A percentile compares a stretch with the other conserved stretches of the same genome.
phyloP scores from a whole-genome alignment of 2,329 filamentous ascomycete species.

The Verticillium klebahnii region DNA sequence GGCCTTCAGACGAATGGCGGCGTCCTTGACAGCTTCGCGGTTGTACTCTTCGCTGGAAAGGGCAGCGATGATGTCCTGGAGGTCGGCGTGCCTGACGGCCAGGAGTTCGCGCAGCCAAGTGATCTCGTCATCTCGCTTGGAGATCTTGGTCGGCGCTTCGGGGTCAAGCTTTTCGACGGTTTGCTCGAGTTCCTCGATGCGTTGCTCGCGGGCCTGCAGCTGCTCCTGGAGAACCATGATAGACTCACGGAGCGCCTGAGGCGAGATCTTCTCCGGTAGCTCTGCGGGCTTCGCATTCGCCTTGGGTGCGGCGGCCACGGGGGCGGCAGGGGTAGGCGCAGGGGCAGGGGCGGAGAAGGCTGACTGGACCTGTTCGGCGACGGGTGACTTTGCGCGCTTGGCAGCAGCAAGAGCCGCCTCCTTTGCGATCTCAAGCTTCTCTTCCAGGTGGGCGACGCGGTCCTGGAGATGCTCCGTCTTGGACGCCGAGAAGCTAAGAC shows the following conservation, averaged over 20 bases:
- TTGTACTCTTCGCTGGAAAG: conserved; percentile 74
- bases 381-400: conserved; percentile 62
- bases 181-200: conserved; percentile 82
- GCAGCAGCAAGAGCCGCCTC: conserved; percentile 81
- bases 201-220: conserved; percentile 85
- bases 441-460: conserved; percentile 77
- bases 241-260: conserved; percentile 90
- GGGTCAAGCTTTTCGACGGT: conserved; percentile 65
- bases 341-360: conserved; percentile 24
- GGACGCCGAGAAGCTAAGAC: conserved; percentile 74
- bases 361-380: conserved; percentile 27
- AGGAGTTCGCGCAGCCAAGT: conserved; percentile 91
- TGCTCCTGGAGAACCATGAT: conserved; percentile 97
- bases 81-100: conserved; percentile 81
- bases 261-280: conserved; percentile 81
- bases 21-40: conserved; percentile 75
- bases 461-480: conserved; percentile 85
- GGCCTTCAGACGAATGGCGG: conserved; percentile 85
- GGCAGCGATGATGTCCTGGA: conserved; percentile 84
- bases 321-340: conserved; percentile 34
- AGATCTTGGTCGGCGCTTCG: conserved; percentile 75
- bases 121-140: conserved; percentile 91
- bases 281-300: conserved; percentile 31
- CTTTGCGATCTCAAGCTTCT: conserved; percentile 86
- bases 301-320: conserved; percentile 18